Evolutionary conservation across 768 basidiomycete species (phyloP).

Genomic region (Brasilioporus rufonigricans): DNA sequence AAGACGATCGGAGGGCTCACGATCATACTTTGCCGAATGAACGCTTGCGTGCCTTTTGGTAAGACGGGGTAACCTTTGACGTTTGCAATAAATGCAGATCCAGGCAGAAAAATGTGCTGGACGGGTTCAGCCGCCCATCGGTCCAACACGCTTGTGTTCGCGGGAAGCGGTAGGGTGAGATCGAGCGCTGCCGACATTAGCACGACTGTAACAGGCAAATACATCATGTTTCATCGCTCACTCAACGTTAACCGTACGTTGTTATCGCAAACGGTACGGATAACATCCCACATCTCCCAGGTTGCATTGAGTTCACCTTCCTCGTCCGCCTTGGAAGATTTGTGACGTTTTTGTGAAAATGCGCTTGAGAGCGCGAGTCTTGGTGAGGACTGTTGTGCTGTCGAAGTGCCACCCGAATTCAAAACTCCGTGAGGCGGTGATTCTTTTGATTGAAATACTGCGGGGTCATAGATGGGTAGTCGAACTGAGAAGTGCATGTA

Average conservation of each 20-base stretch:
- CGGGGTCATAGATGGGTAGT: conserved; percentile 78
- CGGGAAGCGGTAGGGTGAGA: conserved; percentile 83
- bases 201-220: neutral
- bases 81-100: conserved; percentile 92
- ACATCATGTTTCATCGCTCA: conserved; percentile 48
- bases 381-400: conserved; percentile 22
- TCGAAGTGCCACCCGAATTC: conserved; percentile 25
- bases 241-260: conserved; percentile 69
- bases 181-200: conserved; percentile 69
- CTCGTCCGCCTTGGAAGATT: conserved; percentile 42
- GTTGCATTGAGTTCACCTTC: conserved; percentile 67
- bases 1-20: conserved; percentile 40
- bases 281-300: conserved; percentile 99
- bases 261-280: conserved; percentile 87
- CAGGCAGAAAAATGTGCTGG: conserved; percentile 84
- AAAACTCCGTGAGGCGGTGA: conserved; percentile 29
- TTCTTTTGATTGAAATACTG: conserved; percentile 46
- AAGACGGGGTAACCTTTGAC: conserved; percentile 96
- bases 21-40: conserved; percentile 88
- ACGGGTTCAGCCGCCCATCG: conserved; percentile 95
- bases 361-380: conserved; percentile 15
- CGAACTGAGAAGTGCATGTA: conserved; percentile 81
- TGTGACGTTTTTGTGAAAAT: conserved; percentile 26
- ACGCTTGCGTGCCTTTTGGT: conserved; percentile 87
- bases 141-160: conserved; percentile 67